A percentile compares a stretch with the other conserved stretches of the same genome.
Conservation (phyloP, 2,329 filamentous ascomycete species). For the Aspergillus aculeatus region DNA sequence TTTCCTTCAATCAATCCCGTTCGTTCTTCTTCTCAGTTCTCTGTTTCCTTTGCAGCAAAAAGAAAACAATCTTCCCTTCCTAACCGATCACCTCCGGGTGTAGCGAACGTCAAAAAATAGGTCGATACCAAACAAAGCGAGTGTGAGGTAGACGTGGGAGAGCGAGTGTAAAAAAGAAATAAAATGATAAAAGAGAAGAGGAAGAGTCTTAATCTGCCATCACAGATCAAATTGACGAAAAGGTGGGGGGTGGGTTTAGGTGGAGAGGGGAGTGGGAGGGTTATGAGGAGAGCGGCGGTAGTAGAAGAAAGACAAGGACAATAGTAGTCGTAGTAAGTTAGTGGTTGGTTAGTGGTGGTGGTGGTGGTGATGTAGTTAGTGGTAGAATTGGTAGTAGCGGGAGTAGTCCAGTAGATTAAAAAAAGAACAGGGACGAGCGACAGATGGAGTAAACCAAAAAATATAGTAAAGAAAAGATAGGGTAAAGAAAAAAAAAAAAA, state of each 20-base stretch:
- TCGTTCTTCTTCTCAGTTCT: constrained; percentile 7
- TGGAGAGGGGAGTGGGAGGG: constrained; percentile 13
- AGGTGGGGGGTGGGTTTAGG: constrained; percentile 2
- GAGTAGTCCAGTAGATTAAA: constrained; percentile 5
- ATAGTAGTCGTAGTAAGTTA: constrained; percentile 21
- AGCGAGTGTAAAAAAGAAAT: constrained; percentile 30
- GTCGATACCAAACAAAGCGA: constrained; percentile 39
- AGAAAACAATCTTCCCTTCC: constrained; percentile 11
- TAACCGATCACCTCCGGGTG: constrained; percentile 26
- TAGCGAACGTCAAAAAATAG: constrained; percentile 39
- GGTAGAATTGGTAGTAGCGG: too few relatives aligned
- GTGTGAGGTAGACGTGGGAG: constrained; percentile 38
- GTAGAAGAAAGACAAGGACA: constrained; percentile 23
- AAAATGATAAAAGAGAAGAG: constrained; percentile 15
- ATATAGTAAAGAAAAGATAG: constrained; percentile 4
- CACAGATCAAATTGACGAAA: constrained; percentile 21
- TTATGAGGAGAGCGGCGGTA: constrained; percentile 18
- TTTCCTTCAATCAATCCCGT: constrained; percentile 9
- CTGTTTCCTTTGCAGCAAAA: constrained; percentile 6
- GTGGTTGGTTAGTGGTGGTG: constrained; percentile 11
- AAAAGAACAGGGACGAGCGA: constrained; percentile 11
- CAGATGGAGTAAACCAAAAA: constrained; percentile 2
- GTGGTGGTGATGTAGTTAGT: not conserved
- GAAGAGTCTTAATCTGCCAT: constrained; percentile 32
- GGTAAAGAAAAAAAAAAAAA: constrained; percentile 14